phyloP scores from a whole-genome alignment of 2,329 filamentous ascomycete genomes.

The Ciborinia camelliae region DNA sequence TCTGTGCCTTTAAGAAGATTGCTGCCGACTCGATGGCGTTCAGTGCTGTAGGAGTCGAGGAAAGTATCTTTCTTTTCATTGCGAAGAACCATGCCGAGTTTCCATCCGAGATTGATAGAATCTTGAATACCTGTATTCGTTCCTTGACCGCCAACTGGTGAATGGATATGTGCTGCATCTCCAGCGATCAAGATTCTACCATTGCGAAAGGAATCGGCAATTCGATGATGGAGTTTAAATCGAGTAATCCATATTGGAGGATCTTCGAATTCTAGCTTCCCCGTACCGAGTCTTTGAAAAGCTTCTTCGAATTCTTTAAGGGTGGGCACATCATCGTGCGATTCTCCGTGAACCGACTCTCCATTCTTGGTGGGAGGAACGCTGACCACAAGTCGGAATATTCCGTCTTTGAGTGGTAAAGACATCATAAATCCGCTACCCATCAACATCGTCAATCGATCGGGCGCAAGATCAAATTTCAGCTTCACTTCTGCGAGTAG shows the following conservation, averaged over 20 bases:
- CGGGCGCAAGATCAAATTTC: constrained; percentile 21
- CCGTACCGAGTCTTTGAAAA: constrained; percentile 36
- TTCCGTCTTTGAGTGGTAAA: constrained; percentile 36
- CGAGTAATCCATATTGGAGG: constrained; percentile 42
- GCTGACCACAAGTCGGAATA: constrained; percentile 35
- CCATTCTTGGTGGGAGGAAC: constrained; percentile 20
- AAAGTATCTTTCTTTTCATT: constrained; percentile 38
- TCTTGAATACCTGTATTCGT: constrained; percentile 42
- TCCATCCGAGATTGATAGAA: constrained; percentile 40
- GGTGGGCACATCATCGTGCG: constrained; percentile 25
- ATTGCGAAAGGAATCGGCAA: constrained; percentile 43
- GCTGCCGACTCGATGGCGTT: constrained; percentile 46
- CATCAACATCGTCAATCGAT: constrained; percentile 31
- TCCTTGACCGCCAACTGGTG: constrained; percentile 40
- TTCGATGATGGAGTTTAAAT: constrained; percentile 46
- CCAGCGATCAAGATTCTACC: constrained; percentile 40
- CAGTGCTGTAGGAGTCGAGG: constrained; percentile 47
- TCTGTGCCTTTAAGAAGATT: constrained; percentile 45
- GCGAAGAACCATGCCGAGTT: constrained; percentile 37
- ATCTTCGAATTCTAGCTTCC: constrained; percentile 27
- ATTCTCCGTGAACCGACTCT: constrained; percentile 17
- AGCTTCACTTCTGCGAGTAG: constrained; percentile 44
- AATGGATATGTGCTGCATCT: constrained; percentile 41
- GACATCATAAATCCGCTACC: constrained; percentile 40
- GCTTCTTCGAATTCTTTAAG: constrained; percentile 39